These are phyloP conservation scores for Magnaporthiopsis rhizophila DNA, from an alignment of 2,329 filamentous ascomycete genomes.

Conservation along the genomic window DNA sequence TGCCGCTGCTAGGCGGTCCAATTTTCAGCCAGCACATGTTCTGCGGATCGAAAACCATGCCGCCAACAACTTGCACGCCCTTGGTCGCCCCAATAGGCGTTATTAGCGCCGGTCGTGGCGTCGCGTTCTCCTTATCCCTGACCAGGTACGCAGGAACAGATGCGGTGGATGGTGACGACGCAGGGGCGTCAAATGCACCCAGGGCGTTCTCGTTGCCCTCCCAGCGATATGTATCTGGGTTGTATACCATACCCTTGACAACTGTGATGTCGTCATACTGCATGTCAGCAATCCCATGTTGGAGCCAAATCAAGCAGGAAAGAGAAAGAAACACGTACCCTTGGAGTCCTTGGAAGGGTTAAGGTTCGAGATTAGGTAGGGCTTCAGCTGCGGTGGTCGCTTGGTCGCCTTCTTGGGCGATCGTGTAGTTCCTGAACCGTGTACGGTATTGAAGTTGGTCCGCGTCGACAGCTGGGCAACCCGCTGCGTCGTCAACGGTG, in stretches of 20 bases:
- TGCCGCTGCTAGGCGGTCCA: conserved; percentile 28
- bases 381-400: conserved; percentile 58
- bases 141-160: conserved; percentile 33
- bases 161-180: conserved; percentile 44
- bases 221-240: conserved; percentile 79
- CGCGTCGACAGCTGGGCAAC: conserved; percentile 44
- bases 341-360: conserved; percentile 67
- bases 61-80: conserved; percentile 88
- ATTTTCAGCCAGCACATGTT: conserved; percentile 98
- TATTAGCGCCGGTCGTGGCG: conserved; percentile 71
- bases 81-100: conserved; percentile 79
- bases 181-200: conserved; percentile 64
- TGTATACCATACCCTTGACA: conserved; percentile 94
- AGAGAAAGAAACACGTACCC: conserved; percentile 47
- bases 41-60: conserved; percentile 96
- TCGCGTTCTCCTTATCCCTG: conserved; percentile 50
- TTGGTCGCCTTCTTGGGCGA: conserved; percentile 45
- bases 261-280: conserved; percentile 35
- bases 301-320: neutral
- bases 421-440: conserved; percentile 34
- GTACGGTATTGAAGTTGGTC: conserved; percentile 34
- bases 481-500: conserved; percentile 47
- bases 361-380: conserved; percentile 83
- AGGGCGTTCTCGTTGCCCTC: conserved; percentile 92
- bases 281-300: neutral